Conservation (phyloP, 2,329 filamentous ascomycete genomes). For the Beauveria sp. region DNA sequence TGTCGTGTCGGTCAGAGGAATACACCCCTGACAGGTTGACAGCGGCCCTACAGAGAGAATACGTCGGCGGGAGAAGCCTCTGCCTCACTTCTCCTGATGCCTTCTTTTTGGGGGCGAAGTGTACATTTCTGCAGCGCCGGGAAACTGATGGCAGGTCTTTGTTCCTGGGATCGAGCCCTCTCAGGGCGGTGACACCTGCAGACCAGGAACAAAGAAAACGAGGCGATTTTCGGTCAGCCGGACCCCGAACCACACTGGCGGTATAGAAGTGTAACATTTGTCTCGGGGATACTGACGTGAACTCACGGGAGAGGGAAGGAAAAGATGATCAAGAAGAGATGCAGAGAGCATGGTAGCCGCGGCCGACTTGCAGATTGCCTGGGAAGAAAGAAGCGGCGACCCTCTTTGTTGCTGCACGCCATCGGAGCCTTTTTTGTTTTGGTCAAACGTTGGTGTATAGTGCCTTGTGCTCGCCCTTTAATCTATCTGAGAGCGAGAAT, state of each 20-base stretch:
- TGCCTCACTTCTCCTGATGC: background rate
- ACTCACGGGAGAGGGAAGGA: background rate
- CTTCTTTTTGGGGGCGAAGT: background rate
- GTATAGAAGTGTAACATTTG: background rate
- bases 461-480: background rate
- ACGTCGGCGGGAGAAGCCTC: background rate
- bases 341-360: background rate
- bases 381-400: background rate
- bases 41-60: background rate
- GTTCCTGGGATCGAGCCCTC: background rate
- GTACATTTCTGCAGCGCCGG: background rate
- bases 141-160: background rate
- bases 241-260: background rate
- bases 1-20: background rate
- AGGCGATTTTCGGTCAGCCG: background rate
- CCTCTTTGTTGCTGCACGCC: background rate
- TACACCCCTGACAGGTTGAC: background rate
- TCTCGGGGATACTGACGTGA: background rate
- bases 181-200: background rate
- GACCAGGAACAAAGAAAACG: background rate
- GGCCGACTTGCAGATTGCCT: background rate
- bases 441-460: background rate
- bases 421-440: background rate
- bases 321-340: background rate
- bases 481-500: conserved; percentile 3